These are phyloP conservation scores for Diaporthe vexans DNA, from an alignment of 2,329 filamentous ascomycete species.

Conservation along the genomic window DNA sequence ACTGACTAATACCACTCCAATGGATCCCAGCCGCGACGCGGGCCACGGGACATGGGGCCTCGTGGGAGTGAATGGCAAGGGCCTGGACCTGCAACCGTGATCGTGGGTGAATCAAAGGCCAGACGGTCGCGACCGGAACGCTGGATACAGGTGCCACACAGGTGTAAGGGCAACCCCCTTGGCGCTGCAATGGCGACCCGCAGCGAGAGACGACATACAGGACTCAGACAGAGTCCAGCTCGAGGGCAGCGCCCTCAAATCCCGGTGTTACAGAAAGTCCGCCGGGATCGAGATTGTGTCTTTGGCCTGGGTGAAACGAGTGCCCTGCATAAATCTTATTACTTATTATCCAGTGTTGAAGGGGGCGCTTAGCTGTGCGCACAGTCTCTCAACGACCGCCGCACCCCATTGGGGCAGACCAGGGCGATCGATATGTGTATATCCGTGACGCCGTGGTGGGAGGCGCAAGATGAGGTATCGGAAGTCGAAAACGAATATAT, in stretches of 20 bases:
- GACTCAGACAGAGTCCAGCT: slow-evolving; percentile 32
- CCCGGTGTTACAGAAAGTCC: slow-evolving; percentile 24
- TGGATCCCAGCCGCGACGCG: too few species aligned
- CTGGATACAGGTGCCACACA: slow-evolving; percentile 35
- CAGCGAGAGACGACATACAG: slow-evolving; percentile 25
- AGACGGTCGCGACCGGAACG: slow-evolving; percentile 21
- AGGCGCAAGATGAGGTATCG: not conserved
- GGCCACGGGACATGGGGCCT: not conserved
- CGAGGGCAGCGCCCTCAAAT: not conserved
- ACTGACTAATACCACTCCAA: not conserved
- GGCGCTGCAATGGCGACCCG: slow-evolving; percentile 14
- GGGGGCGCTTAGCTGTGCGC: not conserved
- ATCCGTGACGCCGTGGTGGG: slow-evolving; percentile 8
- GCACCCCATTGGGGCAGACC: not conserved
- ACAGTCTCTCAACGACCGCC: too few species aligned
- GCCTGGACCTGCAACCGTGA: not conserved
- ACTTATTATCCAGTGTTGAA: not conserved
- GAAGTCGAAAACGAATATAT: slow-evolving; percentile 30
- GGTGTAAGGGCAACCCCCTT: slow-evolving; percentile 19
- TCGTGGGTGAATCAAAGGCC: slow-evolving; percentile 2
- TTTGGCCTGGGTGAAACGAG: slow-evolving; percentile 6
- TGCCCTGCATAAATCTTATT: slow-evolving; percentile 8
- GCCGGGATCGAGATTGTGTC: slow-evolving; percentile 32
- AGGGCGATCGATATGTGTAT: slow-evolving; percentile 29
- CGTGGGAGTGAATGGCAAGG: not conserved